Evolutionary conservation across 179 eudicot genomes (phyloP).

Genomic region (Beta macrorhiza): DNA sequence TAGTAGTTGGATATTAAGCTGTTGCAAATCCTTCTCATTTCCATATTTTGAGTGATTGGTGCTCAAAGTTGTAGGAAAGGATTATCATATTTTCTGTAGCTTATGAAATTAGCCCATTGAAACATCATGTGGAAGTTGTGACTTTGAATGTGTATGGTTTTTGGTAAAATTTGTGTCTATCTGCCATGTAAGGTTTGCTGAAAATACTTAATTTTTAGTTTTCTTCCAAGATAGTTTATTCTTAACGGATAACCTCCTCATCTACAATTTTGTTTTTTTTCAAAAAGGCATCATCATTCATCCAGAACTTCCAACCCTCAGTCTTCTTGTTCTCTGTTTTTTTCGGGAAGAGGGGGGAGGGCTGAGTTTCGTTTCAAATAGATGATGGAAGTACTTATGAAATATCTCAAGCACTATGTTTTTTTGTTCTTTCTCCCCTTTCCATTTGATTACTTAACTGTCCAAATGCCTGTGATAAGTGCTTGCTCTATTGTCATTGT

Average conservation of each 20-base stretch:
- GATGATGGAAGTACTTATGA: neutral
- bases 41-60: neutral
- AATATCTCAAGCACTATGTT: neutral
- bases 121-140: neutral
- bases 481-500: neutral
- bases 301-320: no score
- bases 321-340: neutral
- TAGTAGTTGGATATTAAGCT: neutral
- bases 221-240: neutral
- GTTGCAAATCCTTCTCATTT: neutral
- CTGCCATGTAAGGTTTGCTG: neutral
- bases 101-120: neutral
- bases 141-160: neutral
- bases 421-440: neutral
- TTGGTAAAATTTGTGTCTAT: neutral
- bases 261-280: no score
- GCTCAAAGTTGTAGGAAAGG: neutral
- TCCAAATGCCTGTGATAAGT: neutral
- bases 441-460: neutral
- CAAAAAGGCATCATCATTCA: no score
- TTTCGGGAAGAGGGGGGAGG: neutral
- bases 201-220: neutral
- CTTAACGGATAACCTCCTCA: neutral
- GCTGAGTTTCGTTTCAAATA: neutral
- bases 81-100: neutral